phyloP scores from a whole-genome alignment of 2,329 filamentous ascomycete genomes.

The Xylariaceae sp. region DNA sequence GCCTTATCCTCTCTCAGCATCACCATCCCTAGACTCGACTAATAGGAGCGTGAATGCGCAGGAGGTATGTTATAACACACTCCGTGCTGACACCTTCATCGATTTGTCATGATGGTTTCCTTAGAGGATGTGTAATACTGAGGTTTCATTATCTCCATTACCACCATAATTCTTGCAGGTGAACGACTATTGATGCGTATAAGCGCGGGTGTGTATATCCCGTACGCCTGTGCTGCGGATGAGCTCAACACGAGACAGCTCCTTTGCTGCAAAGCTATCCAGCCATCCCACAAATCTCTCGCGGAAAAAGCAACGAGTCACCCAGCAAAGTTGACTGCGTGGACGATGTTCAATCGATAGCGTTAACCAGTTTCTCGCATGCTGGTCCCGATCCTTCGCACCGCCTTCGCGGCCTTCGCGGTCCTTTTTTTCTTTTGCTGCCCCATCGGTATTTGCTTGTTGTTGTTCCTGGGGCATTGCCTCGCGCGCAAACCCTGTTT shows the following conservation, averaged over 20 bases:
- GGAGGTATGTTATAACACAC: neutral
- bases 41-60: conserved; percentile 4
- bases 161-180: neutral
- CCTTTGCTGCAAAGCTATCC: conserved; percentile 9
- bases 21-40: conserved; percentile 6
- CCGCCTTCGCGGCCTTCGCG: neutral
- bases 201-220: neutral
- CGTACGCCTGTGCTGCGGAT: neutral
- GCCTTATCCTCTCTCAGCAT: conserved; percentile 5
- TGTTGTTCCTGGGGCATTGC: conserved; percentile 5
- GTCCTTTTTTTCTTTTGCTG: conserved; percentile 14
- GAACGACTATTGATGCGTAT: neutral
- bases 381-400: conserved; percentile 8
- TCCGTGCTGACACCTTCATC: neutral
- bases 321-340: conserved; percentile 4
- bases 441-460: conserved; percentile 3
- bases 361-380: conserved; percentile 1
- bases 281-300: conserved; percentile 9
- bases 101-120: neutral
- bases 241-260: conserved; percentile 2
- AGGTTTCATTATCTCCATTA: neutral
- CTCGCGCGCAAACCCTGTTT: conserved; percentile 1
- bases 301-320: conserved; percentile 15
- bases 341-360: conserved; percentile 7
- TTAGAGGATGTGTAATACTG: neutral